Evolutionary conservation across 768 basidiomycete species (phyloP), one percentile per base, ranked within the genome.

Genomic region (Mycena leptocephala): DNA sequence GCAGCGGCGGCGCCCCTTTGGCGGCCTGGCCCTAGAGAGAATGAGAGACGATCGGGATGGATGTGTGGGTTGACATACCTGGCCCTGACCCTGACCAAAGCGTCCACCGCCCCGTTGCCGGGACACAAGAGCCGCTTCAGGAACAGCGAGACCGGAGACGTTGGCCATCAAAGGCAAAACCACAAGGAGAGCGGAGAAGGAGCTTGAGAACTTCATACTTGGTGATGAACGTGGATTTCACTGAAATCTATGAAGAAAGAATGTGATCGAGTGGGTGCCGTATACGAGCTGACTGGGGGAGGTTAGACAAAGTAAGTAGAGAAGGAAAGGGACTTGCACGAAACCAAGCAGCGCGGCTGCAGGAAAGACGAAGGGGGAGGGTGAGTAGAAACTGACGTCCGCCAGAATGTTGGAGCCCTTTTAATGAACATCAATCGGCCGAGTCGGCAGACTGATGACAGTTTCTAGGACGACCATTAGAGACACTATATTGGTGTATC

Each of bases 311-410:
- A 76, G 81, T 74, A 51, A 81, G 81, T 72, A 77, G 16, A 55
- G 69, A 53, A 26, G 72, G 30, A 65, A 58, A 80, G 76, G 72
- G 18, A 70, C 76, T 48, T 26, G 26, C 76, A 73, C 72, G 58
- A 68, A 73, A 59, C 80, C 79, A 79, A 80, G 87, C 92, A 92
- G 91, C 92, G 75, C 91, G 82, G 92, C 91, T 92, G 92, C 90
- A 77, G 58, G 80, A 73, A 77, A 80, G 75, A 77, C 79, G 76
- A 80, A 82, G 81, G 74, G 74, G 79, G 79, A 65, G 72, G 55
- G 79, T 72, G 75, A 80, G 65, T 74, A 69, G 76, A 76, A 76
- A 79, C 80, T 74, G 80, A 77, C 70, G 69, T 24, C 56, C 13
- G 13, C 14, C 53, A 51, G 18, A 10, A 51, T 11, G 41, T 55